A percentile compares a stretch with the other conserved stretches of the same genome.
phyloP scores from a whole-genome alignment of 148 eudicot genomes.

The Gaultheria prostrata region DNA sequence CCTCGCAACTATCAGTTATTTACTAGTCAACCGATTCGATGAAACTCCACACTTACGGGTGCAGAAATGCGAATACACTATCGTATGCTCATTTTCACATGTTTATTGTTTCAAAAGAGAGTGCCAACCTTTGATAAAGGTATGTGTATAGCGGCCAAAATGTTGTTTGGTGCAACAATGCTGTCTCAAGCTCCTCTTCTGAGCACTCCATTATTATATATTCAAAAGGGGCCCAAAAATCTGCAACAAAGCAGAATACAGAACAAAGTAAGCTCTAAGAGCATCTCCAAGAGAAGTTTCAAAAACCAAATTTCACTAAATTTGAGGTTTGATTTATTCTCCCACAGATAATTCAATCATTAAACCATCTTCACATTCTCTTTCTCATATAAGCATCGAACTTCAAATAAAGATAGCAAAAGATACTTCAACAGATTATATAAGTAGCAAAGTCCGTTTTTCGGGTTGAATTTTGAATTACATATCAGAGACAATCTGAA shows the following conservation, averaged over 20 bases:
- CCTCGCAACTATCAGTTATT: background rate
- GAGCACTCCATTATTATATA: conserved; percentile 59
- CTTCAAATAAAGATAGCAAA: too few relatives aligned
- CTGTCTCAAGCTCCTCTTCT: conserved; percentile 85
- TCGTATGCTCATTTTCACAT: background rate
- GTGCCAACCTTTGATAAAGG: conserved; percentile 81
- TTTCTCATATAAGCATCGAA: too few relatives aligned
- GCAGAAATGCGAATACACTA: background rate
- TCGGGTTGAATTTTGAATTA: too few relatives aligned
- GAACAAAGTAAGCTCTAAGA: conserved; percentile 23
- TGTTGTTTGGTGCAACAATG: conserved; percentile 66
- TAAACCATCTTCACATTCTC: too few relatives aligned
- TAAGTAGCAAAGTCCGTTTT: too few relatives aligned
- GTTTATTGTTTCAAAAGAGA: background rate
- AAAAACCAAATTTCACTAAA: too few relatives aligned
- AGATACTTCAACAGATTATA: too few relatives aligned
- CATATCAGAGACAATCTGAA: too few relatives aligned
- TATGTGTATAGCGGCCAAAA: conserved; percentile 69
- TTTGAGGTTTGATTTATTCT: too few relatives aligned
- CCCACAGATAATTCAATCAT: too few relatives aligned
- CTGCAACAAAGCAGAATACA: conserved; percentile 27
- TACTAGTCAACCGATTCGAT: background rate
- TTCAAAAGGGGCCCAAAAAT: conserved; percentile 71
- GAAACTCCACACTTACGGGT: background rate
- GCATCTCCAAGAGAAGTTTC: background rate